Conservation (phyloP, 148 eudicot genomes). For the Rhododendron simsii region DNA sequence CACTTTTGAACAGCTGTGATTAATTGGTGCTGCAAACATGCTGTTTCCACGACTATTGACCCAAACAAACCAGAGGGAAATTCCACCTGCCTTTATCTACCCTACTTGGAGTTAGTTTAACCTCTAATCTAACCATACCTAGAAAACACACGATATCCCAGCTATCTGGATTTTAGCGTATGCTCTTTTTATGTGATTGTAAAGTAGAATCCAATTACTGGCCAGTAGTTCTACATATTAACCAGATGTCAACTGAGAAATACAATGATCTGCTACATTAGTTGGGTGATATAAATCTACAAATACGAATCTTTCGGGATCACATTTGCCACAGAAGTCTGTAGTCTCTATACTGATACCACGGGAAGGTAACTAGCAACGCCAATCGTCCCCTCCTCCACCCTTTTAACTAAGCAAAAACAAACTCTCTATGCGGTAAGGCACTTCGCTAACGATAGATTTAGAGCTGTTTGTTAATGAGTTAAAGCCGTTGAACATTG, state of each 20-base stretch:
- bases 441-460: background rate
- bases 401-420: no score
- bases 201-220: background rate
- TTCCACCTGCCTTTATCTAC: background rate
- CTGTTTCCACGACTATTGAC: background rate
- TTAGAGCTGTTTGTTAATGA: background rate
- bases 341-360: background rate
- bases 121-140: background rate
- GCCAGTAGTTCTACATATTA: background rate
- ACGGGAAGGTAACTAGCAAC: background rate
- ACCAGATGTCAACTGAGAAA: background rate
- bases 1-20: no score
- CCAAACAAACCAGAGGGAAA: background rate
- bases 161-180: no score
- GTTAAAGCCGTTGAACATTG: background rate
- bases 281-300: no score
- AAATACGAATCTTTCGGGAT: no score
- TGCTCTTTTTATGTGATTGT: background rate
- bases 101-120: background rate
- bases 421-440: background rate
- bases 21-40: no score
- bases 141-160: background rate
- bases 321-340: no score
- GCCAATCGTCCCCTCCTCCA: background rate
- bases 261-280: no score